Evolutionary conservation across 2,329 filamentous ascomycete species (phyloP).

Genomic region (Botrytis deweyae): DNA sequence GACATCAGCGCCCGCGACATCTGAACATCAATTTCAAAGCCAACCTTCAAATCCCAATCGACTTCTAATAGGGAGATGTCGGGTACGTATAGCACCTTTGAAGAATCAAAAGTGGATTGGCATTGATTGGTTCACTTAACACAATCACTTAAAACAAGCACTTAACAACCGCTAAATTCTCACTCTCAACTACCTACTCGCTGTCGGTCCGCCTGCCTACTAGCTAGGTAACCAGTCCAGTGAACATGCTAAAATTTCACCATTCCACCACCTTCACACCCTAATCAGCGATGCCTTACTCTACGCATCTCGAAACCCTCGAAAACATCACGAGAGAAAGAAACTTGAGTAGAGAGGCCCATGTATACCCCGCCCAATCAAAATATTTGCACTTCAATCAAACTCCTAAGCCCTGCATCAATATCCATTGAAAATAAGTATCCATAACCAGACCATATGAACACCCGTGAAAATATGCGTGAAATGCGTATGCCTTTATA

Average conservation of each 20-base stretch:
- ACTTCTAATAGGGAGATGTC: too few relatives aligned
- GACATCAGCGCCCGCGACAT: too few relatives aligned
- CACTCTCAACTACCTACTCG: not conserved
- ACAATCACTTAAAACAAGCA: too few relatives aligned
- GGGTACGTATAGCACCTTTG: too few relatives aligned
- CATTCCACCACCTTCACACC: not conserved
- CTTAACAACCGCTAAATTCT: not conserved
- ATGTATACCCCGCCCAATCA: not conserved
- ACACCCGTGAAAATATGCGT: conserved; percentile 28
- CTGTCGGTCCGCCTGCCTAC: not conserved
- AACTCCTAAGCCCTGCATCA: conserved; percentile 5
- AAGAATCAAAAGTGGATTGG: too few relatives aligned
- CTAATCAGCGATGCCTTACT: not conserved
- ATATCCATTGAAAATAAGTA: conserved; percentile 15
- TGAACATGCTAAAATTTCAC: not conserved
- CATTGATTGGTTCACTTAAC: too few relatives aligned
- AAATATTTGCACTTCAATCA: not conserved
- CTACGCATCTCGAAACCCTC: not conserved
- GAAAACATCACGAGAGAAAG: not conserved
- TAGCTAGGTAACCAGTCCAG: not conserved
- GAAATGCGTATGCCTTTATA: conserved; percentile 15
- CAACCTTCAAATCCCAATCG: too few relatives aligned
- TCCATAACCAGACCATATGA: conserved; percentile 22
- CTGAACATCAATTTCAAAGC: too few relatives aligned
- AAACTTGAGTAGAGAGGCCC: not conserved